A percentile compares a stretch with the other conserved stretches of the same genome.
These are phyloP conservation scores for Picochlorum sp. DNA, from an alignment of 139 green algal genomes.

Conservation along the genomic window DNA sequence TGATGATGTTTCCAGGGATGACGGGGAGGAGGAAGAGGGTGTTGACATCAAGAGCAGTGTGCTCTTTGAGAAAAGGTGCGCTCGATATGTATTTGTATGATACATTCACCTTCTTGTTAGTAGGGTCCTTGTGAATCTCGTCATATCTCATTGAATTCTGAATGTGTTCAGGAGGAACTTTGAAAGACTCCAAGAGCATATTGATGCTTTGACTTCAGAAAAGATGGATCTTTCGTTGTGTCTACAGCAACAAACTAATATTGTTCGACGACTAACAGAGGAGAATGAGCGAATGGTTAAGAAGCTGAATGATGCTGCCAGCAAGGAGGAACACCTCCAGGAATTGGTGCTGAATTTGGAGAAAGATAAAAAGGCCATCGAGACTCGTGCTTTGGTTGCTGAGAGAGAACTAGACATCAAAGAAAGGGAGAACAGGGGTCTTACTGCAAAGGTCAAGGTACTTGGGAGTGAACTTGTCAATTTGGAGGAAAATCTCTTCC, in stretches of 20 bases:
- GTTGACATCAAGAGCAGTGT: no score
- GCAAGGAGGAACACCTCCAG: constrained; percentile 12
- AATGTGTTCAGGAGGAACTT: constrained; percentile 17
- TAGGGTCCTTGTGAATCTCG: not conserved
- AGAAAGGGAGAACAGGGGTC: not conserved
- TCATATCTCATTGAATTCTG: not conserved
- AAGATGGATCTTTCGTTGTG: constrained; percentile 55
- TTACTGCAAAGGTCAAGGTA: not conserved
- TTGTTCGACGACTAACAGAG: constrained; percentile 37
- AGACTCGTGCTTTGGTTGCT: not conserved
- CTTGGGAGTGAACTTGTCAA: constrained; percentile 1
- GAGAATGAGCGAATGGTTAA: constrained; percentile 46
- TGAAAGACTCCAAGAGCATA: constrained; percentile 57
- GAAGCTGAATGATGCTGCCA: constrained; percentile 36
- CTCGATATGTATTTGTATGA: no score
- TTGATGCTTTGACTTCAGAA: constrained; percentile 64
- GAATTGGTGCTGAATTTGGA: not conserved
- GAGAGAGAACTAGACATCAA: not conserved
- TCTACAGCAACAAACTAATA: constrained; percentile 37
- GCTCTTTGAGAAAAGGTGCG: no score
- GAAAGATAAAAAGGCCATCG: not conserved
- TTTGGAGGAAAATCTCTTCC: not conserved
- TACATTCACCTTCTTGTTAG: no score
- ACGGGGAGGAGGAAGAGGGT: no score
- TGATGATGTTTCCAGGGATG: no score